Evolutionary conservation across 345 rosid genomes (phyloP), one percentile per base, ranked within the genome.

Genomic region (Pugionium cornutum): DNA sequence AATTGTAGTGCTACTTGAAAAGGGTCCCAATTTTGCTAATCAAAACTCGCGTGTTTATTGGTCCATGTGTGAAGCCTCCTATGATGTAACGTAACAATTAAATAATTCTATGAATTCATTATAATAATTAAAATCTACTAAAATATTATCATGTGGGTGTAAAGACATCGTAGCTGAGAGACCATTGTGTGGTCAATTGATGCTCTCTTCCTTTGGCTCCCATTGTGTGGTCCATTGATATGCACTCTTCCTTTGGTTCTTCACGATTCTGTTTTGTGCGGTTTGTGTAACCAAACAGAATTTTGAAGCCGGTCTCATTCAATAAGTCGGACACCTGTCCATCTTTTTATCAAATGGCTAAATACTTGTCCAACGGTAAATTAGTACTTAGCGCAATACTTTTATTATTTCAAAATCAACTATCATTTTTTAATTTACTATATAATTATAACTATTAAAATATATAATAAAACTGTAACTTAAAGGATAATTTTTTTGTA

Each of bases 21-120:
- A 43, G 48, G 66, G 53, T 42, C 55, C 61, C 4, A 48, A 42
- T 10, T 51, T 52, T 60, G 11, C 9, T 66, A 66, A 59, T 59
- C 51, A 29, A 66, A 73, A 59, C 45, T 9, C 39, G 67, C 44
- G 72, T 52, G 44, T 37, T 58, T 28, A 66, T 66, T 73, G 72
- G 76, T 66, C 76, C 72, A 73, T 58, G 62, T 66, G 72, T 73
- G 72, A 57, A 73, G 61, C 67, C 76, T 58, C 36, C 52, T 10
- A 1, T 30, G 71, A 58, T 65, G 50, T 58, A 37, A 66, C 67
- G 39, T 28, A 6, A 66, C 66, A 30, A 36, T 25, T 43, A 31
- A 51, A 65, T 36, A 73, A 58, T 65, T 40, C 18, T 18, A 18
- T 8, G n/a, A 40, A 39, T 39, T 39, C 4, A 5, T 0, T 3